phyloP scores from a whole-genome alignment of 345 rosid species.

The Trapa bicornis region DNA sequence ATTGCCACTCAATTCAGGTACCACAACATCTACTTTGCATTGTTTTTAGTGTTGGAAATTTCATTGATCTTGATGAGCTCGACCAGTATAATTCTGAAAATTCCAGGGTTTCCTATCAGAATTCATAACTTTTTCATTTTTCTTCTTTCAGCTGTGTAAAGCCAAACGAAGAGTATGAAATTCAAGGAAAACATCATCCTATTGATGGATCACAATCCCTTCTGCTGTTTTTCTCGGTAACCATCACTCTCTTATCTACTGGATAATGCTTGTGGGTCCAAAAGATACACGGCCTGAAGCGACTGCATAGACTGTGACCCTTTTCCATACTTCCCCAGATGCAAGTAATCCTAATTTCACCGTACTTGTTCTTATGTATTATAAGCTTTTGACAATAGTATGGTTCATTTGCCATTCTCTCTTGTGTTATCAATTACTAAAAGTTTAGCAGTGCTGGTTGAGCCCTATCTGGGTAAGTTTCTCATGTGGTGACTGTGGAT shows the following conservation, averaged over 20 bases:
- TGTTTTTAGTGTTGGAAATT: neutral
- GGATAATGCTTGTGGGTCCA: constrained; percentile 2
- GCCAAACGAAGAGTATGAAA: constrained; percentile 13
- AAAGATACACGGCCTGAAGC: constrained; percentile 38
- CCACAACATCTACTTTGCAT: neutral
- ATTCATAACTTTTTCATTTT: constrained; percentile 4
- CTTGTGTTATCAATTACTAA: neutral
- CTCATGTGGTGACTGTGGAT: neutral
- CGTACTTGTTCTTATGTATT: neutral
- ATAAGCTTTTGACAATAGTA: neutral
- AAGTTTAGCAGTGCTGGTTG: neutral
- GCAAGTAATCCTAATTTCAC: constrained; percentile 4
- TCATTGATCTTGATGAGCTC: neutral
- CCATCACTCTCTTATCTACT: too few relatives aligned
- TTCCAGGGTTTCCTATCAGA: neutral
- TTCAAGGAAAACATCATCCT: neutral
- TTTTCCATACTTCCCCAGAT: neutral
- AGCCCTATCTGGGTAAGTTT: neutral
- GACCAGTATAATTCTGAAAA: neutral
- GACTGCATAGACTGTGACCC: neutral
- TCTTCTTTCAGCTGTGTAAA: constrained; percentile 58
- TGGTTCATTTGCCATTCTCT: neutral
- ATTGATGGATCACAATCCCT: neutral
- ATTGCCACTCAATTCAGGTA: constrained; percentile 86
- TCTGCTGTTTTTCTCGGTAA: too few relatives aligned